A percentile compares a stretch with the other conserved stretches of the same genome.
phyloP scores from a whole-genome alignment of 345 rosid species.

The Bruguiera sexangula region DNA sequence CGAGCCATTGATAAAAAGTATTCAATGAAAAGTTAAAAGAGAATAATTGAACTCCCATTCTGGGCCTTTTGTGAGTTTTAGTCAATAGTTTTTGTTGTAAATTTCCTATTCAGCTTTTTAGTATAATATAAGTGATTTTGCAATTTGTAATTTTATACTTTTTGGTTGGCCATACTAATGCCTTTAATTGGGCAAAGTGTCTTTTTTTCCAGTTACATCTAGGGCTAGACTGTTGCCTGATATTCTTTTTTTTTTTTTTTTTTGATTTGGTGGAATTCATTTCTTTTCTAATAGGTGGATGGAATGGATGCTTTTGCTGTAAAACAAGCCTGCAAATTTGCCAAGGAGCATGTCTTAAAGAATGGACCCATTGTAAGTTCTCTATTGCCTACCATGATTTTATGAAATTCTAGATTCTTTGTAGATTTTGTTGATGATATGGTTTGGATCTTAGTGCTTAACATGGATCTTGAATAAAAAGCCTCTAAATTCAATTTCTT shows the following conservation, averaged over 20 bases:
- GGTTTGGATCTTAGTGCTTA: background rate
- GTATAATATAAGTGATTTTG: too few species aligned
- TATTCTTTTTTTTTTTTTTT: background rate
- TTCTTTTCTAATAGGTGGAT: slow-evolving; percentile 35
- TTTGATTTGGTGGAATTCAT: slow-evolving; percentile 2
- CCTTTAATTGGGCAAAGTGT: background rate
- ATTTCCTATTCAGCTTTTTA: too few species aligned
- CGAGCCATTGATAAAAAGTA: background rate
- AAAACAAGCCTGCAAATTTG: slow-evolving; percentile 94
- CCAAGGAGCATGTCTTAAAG: slow-evolving; percentile 82
- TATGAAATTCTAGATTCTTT: background rate
- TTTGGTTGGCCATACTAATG: background rate
- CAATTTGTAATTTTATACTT: too few species aligned
- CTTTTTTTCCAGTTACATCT: background rate
- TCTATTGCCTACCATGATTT: background rate
- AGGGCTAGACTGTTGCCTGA: background rate
- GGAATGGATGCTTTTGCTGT: slow-evolving; percentile 99
- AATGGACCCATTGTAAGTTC: slow-evolving; percentile 92
- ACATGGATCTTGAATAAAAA: background rate
- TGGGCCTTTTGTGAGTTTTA: too few species aligned
- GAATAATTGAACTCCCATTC: background rate
- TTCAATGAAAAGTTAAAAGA: background rate
- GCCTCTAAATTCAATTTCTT: background rate
- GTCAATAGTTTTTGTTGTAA: too few species aligned
- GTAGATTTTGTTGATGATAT: background rate